phyloP scores from a whole-genome alignment of 2,329 filamentous ascomycete species.

The Neocucurbitaria cava region DNA sequence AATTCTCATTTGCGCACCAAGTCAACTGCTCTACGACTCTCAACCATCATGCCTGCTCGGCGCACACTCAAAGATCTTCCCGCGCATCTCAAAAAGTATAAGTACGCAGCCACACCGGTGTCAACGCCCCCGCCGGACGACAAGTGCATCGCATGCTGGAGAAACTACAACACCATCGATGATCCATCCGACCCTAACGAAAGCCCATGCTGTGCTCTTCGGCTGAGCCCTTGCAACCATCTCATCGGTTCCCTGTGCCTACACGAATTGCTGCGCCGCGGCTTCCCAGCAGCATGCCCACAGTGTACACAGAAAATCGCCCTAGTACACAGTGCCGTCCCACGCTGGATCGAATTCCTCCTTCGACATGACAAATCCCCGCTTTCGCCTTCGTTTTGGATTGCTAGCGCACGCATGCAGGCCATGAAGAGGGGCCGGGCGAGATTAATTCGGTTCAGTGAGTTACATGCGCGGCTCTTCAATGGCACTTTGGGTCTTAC shows the following conservation, averaged over 20 bases:
- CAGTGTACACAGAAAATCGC: background rate
- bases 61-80: background rate
- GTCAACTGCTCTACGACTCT: too few relatives aligned
- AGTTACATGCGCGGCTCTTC: background rate
- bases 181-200: background rate
- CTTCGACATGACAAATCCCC: background rate
- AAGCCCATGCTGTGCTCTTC: background rate
- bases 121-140: background rate
- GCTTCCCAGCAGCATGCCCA: background rate
- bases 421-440: background rate
- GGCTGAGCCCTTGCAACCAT: background rate
- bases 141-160: background rate
- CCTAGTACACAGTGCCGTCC: background rate
- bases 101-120: background rate
- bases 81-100: background rate
- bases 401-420: background rate
- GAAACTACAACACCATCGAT: background rate
- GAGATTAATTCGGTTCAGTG: background rate
- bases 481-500: background rate
- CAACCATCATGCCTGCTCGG: too few relatives aligned
- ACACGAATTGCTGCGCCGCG: background rate
- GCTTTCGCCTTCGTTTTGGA: background rate
- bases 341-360: background rate
- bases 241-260: background rate
- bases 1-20: too few relatives aligned